These are phyloP conservation scores for Neoboletus subvelutipes DNA, from an alignment of 768 basidiomycete species.

Conservation along the genomic window DNA sequence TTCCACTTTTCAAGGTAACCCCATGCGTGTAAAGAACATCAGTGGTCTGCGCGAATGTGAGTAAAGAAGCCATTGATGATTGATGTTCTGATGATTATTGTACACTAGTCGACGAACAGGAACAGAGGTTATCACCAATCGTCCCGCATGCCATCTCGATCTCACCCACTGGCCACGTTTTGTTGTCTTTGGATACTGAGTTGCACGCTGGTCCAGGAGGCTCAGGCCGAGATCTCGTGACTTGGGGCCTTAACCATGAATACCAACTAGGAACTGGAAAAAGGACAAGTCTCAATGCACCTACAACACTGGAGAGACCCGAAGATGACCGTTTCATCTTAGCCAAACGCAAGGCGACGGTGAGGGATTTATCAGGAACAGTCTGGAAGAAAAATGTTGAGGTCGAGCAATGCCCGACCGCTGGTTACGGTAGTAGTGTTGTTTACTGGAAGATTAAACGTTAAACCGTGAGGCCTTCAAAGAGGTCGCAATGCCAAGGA, in stretches of 20 bases:
- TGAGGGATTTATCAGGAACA: conserved; percentile 59
- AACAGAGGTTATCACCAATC: conserved; percentile 61
- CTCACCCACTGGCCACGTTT: conserved; percentile 73
- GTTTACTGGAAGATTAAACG: conserved; percentile 75
- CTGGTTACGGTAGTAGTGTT: conserved; percentile 61
- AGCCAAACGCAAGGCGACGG: conserved; percentile 46
- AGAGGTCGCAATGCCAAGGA: too few relatives aligned
- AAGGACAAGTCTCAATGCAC: conserved; percentile 55
- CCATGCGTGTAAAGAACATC: conserved; percentile 71
- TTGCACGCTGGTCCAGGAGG: conserved; percentile 47
- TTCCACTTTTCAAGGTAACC: conserved; percentile 69
- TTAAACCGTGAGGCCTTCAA: not conserved
- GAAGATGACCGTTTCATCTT: conserved; percentile 64
- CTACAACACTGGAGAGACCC: conserved; percentile 48
- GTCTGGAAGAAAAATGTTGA: conserved; percentile 57
- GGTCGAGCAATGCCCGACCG: conserved; percentile 64
- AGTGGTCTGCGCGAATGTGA: conserved; percentile 87
- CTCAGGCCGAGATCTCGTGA: conserved; percentile 61
- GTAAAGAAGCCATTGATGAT: conserved; percentile 24
- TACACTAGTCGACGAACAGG: conserved; percentile 61
- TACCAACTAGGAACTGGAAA: conserved; percentile 78
- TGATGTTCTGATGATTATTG: conserved; percentile 4
- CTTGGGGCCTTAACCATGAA: conserved; percentile 73
- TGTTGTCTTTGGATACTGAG: conserved; percentile 68
- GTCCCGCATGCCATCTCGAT: conserved; percentile 61